Base-by-base conservation (phyloP, 495 filamentous ascomycete species). In the Lasiosphaeria hispida region DNA sequence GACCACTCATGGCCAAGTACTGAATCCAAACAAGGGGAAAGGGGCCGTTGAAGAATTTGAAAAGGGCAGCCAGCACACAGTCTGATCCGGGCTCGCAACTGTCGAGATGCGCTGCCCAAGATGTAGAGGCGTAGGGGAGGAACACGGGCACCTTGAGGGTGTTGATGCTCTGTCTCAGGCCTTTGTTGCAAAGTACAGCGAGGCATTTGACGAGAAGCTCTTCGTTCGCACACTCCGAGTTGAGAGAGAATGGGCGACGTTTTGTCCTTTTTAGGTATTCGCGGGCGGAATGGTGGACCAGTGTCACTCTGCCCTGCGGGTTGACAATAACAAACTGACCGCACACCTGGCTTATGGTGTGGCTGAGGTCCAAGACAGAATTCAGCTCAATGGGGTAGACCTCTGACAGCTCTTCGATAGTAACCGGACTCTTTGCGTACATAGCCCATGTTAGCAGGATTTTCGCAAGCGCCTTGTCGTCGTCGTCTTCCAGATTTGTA, bases 11-110 rank as follows among this genome's bases (percentile, higher is more conserved):
- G 8, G 49, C 48, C 41, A 59, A 13, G 19, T 59, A 59, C n/a
- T 54, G 57, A n/a, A 59, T 48, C 57, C 49, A 59, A 5, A 41
- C 42, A 7, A 59, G 57, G 4, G 57, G 55, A 51, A 17, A 52
- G 2, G 55, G 55, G 2, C 57, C 49, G 9, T 7, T 42, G 18
- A 53, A 41, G 15, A 59, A 59, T 7, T n/a, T 42, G n/a, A 48
- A 48, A 13, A 59, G 49, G 2, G 11, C 17, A 17, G 41, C 49
- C 17, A 53, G 18, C 4, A 59, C 41, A 5, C 14, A 10, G 14
- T 39, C 18, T 1, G 54, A 57, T 2, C 41, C 54, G 2, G 23
- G 10, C 2, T 48, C 19, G 36, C 49, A 15, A 3, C 8, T 9
- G n/a, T 54, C 15, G 13, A 59, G 49, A 37, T 59, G 57, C 7